phyloP scores from a whole-genome alignment of 768 basidiomycete species.

The Cytidiella melzeri region DNA sequence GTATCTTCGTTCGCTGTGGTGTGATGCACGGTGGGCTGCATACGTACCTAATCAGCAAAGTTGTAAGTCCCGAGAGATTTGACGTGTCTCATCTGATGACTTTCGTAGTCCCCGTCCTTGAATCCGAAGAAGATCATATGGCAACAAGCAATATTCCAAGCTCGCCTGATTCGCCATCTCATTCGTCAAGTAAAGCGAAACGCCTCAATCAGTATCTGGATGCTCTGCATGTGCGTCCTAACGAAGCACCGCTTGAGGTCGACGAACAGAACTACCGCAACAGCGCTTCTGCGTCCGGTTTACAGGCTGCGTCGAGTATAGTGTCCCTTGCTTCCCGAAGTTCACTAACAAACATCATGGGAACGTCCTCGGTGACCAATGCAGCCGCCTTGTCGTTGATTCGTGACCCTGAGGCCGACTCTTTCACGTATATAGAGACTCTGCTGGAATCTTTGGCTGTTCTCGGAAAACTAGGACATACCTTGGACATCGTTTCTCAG shows the following conservation, averaged over 20 bases:
- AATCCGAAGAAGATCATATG: constrained; percentile 48
- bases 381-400: constrained; percentile 21
- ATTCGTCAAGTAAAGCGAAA: constrained; percentile 29
- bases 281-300: constrained; percentile 14
- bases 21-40: constrained; percentile 85
- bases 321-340: constrained; percentile 13
- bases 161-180: constrained; percentile 35
- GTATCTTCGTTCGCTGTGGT: constrained; percentile 97
- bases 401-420: constrained; percentile 86
- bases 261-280: constrained; percentile 34
- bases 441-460: constrained; percentile 90
- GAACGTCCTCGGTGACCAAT: constrained; percentile 11
- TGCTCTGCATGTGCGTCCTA: constrained; percentile 62
- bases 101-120: constrained; percentile 55
- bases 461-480: constrained; percentile 80
- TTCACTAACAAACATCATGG: constrained; percentile 16
- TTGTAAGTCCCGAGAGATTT: constrained; percentile 43
- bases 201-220: constrained; percentile 59
- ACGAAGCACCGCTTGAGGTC: constrained; percentile 70
- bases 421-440: constrained; percentile 89
- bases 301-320: constrained; percentile 13
- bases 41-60: constrained; percentile 75
- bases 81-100: constrained; percentile 3
- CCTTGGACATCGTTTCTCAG: constrained; percentile 78
- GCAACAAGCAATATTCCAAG: constrained; percentile 28